phyloP scores from a whole-genome alignment of 2,329 filamentous ascomycete genomes.

The Ophiosphaerella korrae region DNA sequence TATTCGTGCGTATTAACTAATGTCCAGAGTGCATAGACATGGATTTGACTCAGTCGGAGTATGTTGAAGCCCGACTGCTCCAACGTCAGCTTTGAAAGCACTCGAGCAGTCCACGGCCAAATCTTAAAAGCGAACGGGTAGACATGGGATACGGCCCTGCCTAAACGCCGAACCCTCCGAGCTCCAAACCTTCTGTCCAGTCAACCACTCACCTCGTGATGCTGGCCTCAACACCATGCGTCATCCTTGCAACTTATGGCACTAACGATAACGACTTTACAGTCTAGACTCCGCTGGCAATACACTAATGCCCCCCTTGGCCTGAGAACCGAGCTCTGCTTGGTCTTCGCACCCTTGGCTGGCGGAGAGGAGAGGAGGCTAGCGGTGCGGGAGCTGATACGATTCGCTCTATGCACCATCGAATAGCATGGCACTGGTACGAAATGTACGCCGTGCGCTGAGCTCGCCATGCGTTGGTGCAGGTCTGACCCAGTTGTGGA shows the following conservation, averaged over 20 bases:
- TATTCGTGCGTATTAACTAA: neutral
- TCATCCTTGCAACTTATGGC: constrained; percentile 14
- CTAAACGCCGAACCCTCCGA: constrained; percentile 19
- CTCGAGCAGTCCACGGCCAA: constrained; percentile 2
- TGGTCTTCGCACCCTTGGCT: constrained; percentile 22
- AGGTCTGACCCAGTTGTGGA: neutral
- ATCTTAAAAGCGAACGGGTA: neutral
- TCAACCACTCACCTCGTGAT: neutral
- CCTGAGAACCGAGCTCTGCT: constrained; percentile 7
- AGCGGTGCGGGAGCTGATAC: constrained; percentile 11
- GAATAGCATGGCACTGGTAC: constrained; percentile 22
- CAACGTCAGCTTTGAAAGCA: constrained; percentile 10
- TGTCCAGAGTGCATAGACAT: neutral
- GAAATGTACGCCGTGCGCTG: neutral
- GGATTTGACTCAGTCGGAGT: neutral
- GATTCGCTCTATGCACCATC: constrained; percentile 16
- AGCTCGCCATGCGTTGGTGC: constrained; percentile 29
- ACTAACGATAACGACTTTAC: constrained; percentile 11
- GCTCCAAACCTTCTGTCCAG: constrained; percentile 2
- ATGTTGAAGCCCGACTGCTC: constrained; percentile 8
- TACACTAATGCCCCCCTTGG: constrained; percentile 7
- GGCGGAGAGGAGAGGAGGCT: constrained; percentile 21
- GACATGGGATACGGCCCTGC: neutral
- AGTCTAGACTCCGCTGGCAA: constrained; percentile 29
- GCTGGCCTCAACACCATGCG: constrained; percentile 19